A percentile compares a stretch with the other conserved stretches of the same genome.
Conservation (phyloP, 371 early-diverging fungal genomes). For the Mortierella sp. region DNA sequence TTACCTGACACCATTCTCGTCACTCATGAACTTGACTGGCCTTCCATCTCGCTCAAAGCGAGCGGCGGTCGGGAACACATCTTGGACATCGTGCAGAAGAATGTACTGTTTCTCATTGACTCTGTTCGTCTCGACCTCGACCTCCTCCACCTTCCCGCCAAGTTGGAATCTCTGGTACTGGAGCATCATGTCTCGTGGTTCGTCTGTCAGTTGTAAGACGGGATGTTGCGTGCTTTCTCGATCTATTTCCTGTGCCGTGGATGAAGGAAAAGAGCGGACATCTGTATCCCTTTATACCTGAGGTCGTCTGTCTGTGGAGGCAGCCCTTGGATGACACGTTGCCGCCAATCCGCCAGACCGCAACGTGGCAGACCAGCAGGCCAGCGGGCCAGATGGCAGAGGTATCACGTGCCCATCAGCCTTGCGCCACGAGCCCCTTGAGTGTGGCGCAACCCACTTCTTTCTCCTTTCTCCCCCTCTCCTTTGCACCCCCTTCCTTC, state of each 20-base stretch:
- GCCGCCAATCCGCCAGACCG: too few species aligned
- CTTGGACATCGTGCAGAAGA: conserved; percentile 33
- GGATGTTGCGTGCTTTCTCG: too few species aligned
- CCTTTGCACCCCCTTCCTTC: neutral
- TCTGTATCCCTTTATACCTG: too few species aligned
- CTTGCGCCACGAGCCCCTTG: too few species aligned
- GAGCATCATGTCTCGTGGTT: conserved; percentile 15
- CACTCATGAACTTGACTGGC: conserved; percentile 24
- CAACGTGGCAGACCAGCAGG: too few species aligned
- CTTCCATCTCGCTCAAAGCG: conserved; percentile 34
- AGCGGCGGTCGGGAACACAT: conserved; percentile 33
- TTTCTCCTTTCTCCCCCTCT: neutral
- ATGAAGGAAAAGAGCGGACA: too few species aligned
- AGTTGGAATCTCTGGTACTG: conserved; percentile 34
- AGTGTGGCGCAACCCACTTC: too few species aligned
- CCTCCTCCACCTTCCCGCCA: conserved; percentile 27
- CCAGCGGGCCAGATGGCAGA: too few species aligned
- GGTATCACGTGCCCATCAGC: too few species aligned
- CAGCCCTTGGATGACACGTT: too few species aligned
- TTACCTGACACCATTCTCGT: conserved; percentile 30
- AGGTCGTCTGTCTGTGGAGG: neutral
- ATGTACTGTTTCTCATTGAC: conserved; percentile 18
- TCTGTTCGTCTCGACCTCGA: conserved; percentile 18
- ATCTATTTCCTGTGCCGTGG: too few species aligned
- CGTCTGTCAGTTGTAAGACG: too few species aligned